phyloP scores from a whole-genome alignment of 371 early-diverging fungal species.

The Syncephalastrum racemosum region DNA sequence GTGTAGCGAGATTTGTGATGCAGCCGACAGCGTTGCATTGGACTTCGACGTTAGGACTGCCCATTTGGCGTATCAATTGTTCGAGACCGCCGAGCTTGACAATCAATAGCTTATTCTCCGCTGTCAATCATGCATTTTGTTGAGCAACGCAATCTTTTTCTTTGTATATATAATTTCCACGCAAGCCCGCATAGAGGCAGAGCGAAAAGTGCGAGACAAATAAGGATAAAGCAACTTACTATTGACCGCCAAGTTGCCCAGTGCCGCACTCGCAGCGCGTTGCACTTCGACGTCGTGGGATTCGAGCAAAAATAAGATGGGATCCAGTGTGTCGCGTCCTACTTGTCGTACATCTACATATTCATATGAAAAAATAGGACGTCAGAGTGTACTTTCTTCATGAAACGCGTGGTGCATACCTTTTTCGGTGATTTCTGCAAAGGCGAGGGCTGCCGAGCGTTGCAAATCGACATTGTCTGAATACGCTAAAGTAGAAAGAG shows the following conservation, averaged over 20 bases:
- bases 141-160: too few species aligned
- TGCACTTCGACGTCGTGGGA: slow-evolving; percentile 89
- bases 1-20: slow-evolving; percentile 92
- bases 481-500: slow-evolving; percentile 81
- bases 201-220: neutral
- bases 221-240: slow-evolving; percentile 43
- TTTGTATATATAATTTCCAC: too few species aligned
- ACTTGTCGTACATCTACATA: slow-evolving; percentile 75
- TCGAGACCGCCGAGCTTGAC: slow-evolving; percentile 87
- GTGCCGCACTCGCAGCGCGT: slow-evolving; percentile 85
- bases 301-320: slow-evolving; percentile 79
- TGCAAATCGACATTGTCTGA: slow-evolving; percentile 86
- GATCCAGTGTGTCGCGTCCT: slow-evolving; percentile 77
- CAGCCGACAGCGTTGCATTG: slow-evolving; percentile 97
- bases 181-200: too few species aligned
- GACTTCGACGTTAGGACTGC: slow-evolving; percentile 84
- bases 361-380: neutral
- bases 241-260: slow-evolving; percentile 89
- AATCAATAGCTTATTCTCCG: slow-evolving; percentile 83
- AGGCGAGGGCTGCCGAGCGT: slow-evolving; percentile 87
- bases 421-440: slow-evolving; percentile 91
- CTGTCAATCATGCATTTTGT: slow-evolving; percentile 27
- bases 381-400: neutral
- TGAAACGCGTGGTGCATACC: slow-evolving; percentile 29
- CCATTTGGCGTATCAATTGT: slow-evolving; percentile 88